phyloP scores from a whole-genome alignment of 2,329 filamentous ascomycete genomes.

The Rosellinia necatrix region DNA sequence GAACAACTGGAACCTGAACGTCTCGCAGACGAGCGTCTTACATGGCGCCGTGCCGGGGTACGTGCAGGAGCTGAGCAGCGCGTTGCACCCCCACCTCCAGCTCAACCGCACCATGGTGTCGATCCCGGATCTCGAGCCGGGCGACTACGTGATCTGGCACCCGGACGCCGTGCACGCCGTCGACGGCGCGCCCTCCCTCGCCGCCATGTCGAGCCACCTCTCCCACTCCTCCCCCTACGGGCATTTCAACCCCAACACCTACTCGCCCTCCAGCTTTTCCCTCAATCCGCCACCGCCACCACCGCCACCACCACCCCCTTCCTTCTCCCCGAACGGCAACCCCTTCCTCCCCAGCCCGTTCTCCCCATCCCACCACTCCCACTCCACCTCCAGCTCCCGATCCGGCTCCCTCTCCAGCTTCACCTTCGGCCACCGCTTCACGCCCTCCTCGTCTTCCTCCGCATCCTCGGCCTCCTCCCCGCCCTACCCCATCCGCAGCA shows the following conservation, averaged over 20 bases:
- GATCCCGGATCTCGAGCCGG: constrained; percentile 68
- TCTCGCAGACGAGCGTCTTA: constrained; percentile 58
- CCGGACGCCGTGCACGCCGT: constrained; percentile 82
- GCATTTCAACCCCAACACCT: neutral
- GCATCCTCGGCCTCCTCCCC: neutral
- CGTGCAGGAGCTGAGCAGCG: constrained; percentile 67
- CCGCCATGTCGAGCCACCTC: neutral
- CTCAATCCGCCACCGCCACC: neutral
- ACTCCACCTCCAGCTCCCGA: neutral
- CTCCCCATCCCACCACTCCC: neutral
- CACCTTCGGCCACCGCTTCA: neutral
- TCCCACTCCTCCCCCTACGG: no score
- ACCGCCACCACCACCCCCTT: neutral
- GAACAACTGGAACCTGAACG: constrained; percentile 62
- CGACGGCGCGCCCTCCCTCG: constrained; percentile 63
- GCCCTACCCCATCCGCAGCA: neutral
- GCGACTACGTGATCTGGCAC: constrained; percentile 83
- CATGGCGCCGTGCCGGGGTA: constrained; percentile 72
- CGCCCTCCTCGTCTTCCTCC: neutral
- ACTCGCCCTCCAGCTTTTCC: neutral
- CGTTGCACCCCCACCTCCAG: constrained; percentile 71
- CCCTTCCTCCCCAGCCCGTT: neutral
- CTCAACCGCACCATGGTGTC: constrained; percentile 71
- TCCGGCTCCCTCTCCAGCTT: constrained; percentile 4
- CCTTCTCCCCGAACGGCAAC: neutral